These are phyloP conservation scores for Fraxinus cuspidata DNA, from an alignment of 257 asterid genomes.

Conservation along the genomic window DNA sequence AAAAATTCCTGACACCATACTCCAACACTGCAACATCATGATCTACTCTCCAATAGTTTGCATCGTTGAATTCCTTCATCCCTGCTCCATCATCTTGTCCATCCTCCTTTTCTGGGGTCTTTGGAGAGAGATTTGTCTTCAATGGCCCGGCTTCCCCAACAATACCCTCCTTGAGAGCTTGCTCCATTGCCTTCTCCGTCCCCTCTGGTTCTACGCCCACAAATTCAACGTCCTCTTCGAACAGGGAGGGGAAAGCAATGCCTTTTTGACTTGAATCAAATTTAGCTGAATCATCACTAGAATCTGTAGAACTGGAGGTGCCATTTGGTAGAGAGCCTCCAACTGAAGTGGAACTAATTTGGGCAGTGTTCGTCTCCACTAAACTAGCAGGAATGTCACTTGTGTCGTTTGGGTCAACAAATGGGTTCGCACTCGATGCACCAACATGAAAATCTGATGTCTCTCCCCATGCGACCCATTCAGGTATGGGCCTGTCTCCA, in stretches of 20 bases:
- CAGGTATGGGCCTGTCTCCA: slow-evolving; percentile 84
- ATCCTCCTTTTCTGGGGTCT: slow-evolving; percentile 53
- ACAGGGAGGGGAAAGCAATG: slow-evolving; percentile 66
- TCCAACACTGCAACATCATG: slow-evolving; percentile 77
- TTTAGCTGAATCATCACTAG: slow-evolving; percentile 38
- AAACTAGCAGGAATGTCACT: slow-evolving; percentile 27
- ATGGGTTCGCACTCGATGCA: slow-evolving; percentile 71
- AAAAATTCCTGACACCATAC: slow-evolving; percentile 24
- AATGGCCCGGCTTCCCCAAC: slow-evolving; percentile 89
- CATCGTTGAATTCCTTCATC: slow-evolving; percentile 72
- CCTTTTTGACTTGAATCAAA: slow-evolving; percentile 42
- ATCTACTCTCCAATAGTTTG: slow-evolving; percentile 97
- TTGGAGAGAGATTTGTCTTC: slow-evolving; percentile 49
- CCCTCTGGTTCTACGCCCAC: slow-evolving; percentile 94
- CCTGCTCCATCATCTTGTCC: slow-evolving; percentile 55
- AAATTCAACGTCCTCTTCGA: slow-evolving; percentile 95
- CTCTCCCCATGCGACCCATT: slow-evolving; percentile 94
- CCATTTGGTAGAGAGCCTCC: slow-evolving; percentile 21
- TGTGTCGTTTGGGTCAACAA: slow-evolving; percentile 46
- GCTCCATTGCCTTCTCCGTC: slow-evolving; percentile 74
- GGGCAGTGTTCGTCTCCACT: slow-evolving; percentile 30
- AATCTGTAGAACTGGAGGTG: slow-evolving; percentile 29
- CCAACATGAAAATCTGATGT: slow-evolving; percentile 58
- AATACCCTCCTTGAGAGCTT: slow-evolving; percentile 89
- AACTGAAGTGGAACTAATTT: slow-evolving; percentile 38